Conservation (phyloP, 1,139 yeast genomes). For the Kodamaea anthophila region DNA sequence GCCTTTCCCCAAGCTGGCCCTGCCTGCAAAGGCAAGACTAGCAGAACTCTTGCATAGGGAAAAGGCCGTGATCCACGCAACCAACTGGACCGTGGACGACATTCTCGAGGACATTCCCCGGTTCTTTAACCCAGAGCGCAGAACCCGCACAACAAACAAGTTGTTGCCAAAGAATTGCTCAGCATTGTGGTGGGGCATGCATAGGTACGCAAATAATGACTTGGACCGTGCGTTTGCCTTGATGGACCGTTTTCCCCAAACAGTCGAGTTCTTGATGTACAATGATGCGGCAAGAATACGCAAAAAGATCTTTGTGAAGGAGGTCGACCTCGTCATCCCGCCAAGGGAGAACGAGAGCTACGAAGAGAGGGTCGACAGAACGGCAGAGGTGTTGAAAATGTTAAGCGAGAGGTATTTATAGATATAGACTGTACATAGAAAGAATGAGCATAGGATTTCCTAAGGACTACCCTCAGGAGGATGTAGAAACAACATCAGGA, state of each 20-base stretch:
- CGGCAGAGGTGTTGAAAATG: constrained; percentile 12
- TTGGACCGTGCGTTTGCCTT: constrained; percentile 17
- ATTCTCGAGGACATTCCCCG: constrained; percentile 15
- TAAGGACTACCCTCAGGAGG: too few relatives aligned
- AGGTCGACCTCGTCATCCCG: constrained; percentile 17
- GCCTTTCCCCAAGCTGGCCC: not conserved
- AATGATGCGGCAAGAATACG: constrained; percentile 16
- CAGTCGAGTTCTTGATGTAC: constrained; percentile 25
- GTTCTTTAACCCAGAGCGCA: constrained; percentile 23
- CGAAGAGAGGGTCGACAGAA: constrained; percentile 17
- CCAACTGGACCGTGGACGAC: constrained; percentile 8
- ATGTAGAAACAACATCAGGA: too few relatives aligned
- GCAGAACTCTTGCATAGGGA: not conserved
- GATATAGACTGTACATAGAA: not conserved
- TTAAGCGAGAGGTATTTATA: not conserved
- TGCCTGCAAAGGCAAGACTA: constrained; percentile 1
- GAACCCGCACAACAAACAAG: too few relatives aligned
- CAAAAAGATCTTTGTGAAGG: constrained; percentile 18
- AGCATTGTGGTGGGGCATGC: constrained; percentile 15
- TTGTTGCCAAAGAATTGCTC: constrained; percentile 14
- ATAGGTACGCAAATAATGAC: constrained; percentile 14
- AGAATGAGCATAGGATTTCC: too few relatives aligned
- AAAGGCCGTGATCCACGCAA: constrained; percentile 4
- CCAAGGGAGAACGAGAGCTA: constrained; percentile 14
- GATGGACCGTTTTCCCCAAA: constrained; percentile 29